A percentile compares a stretch with the other conserved stretches of the same genome.
Conservation (phyloP, 2,329 filamentous ascomycete species). For the Tolypocladium tropicale region DNA sequence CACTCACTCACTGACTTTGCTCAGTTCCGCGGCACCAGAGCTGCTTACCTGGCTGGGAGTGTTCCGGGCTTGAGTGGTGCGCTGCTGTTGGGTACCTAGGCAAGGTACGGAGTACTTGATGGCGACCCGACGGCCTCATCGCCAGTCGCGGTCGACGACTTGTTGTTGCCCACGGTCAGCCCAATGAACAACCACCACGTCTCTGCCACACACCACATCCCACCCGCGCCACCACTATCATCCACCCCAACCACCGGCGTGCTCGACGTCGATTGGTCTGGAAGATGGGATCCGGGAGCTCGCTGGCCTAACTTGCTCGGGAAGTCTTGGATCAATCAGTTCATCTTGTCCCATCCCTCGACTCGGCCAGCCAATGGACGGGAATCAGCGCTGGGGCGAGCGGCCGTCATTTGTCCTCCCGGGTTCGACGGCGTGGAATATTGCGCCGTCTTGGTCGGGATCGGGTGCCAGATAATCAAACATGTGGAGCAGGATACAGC, state of each 20-base stretch:
- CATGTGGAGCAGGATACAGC: neutral
- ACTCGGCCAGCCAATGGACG: neutral
- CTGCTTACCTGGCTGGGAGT: slow-evolving; percentile 4
- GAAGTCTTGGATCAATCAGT: neutral
- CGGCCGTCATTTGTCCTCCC: neutral
- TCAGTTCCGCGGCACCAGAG: neutral
- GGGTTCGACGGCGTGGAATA: neutral
- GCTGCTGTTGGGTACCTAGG: no score
- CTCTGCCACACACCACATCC: slow-evolving; percentile 18
- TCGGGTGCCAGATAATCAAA: neutral
- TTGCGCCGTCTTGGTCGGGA: neutral
- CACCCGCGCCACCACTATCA: slow-evolving; percentile 13
- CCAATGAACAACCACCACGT: slow-evolving; percentile 26
- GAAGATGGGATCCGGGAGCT: slow-evolving; percentile 6
- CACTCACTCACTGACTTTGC: neutral
- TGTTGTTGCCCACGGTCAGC: slow-evolving; percentile 7
- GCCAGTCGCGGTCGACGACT: neutral
- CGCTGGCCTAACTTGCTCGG: neutral
- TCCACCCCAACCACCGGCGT: slow-evolving; percentile 8
- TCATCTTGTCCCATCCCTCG: neutral
- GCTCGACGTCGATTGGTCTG: slow-evolving; percentile 6
- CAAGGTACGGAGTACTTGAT: no score
- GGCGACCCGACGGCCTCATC: neutral
- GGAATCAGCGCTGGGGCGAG: neutral
- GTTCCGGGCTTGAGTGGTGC: neutral